Evolutionary conservation across 495 filamentous ascomycete species (phyloP).

Genomic region (Letharia lupina): DNA sequence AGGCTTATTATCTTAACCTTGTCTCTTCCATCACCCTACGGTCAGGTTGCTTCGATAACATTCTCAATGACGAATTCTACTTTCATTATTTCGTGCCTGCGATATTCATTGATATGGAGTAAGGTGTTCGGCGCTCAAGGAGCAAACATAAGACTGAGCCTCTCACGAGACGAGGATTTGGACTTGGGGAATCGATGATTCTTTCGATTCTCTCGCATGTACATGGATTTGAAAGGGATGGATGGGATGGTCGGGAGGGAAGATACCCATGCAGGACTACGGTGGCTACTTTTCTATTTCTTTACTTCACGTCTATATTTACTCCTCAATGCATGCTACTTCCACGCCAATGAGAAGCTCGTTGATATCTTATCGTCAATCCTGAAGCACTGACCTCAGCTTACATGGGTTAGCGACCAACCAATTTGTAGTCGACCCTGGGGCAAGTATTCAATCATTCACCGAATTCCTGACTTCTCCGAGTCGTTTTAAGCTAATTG

Average conservation of each 20-base stretch:
- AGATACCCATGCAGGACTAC: not conserved
- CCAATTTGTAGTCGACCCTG: too few relatives aligned
- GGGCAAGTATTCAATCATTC: too few relatives aligned
- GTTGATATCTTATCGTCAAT: not conserved
- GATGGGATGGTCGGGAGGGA: not conserved
- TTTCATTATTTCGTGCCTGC: not conserved
- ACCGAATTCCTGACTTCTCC: too few relatives aligned
- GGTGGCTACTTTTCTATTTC: not conserved
- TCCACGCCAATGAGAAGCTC: not conserved
- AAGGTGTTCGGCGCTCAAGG: slow-evolving; percentile 1
- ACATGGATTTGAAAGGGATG: not conserved
- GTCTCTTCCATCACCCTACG: not conserved
- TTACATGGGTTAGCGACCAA: too few relatives aligned
- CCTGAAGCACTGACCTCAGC: too few relatives aligned
- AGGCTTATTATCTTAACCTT: slow-evolving; percentile 35
- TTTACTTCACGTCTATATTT: not conserved
- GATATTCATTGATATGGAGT: not conserved
- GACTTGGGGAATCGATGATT: not conserved
- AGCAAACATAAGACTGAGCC: not conserved
- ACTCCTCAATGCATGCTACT: not conserved
- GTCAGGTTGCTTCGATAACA: not conserved
- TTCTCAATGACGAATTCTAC: not conserved
- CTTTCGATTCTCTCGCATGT: not conserved
- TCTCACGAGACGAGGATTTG: not conserved
- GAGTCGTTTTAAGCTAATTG: too few relatives aligned